phyloP scores from a whole-genome alignment of 176 grass and related monocot species.

The Carex cristatella region DNA sequence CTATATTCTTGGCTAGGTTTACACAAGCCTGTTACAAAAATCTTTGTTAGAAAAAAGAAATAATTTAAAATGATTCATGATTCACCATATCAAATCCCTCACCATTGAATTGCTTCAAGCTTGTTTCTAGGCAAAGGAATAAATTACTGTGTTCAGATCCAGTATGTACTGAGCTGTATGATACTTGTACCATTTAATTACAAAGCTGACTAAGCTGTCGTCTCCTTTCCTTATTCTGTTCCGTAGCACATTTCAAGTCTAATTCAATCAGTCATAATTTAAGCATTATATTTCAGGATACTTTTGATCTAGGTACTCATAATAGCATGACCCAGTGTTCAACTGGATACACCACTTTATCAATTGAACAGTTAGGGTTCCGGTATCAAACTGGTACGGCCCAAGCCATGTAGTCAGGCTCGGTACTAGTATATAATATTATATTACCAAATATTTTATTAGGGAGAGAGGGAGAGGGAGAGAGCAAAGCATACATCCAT shows the following conservation, averaged over 20 bases:
- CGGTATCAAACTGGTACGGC: background rate
- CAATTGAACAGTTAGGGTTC: background rate
- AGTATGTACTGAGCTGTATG: background rate
- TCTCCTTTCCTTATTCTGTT: background rate
- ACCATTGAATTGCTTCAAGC: background rate
- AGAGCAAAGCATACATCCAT: slow-evolving; percentile 69
- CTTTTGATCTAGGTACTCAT: background rate
- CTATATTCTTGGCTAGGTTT: slow-evolving; percentile 76
- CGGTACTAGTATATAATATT: background rate
- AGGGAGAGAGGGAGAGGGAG: background rate
- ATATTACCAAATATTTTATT: background rate
- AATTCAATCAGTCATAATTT: background rate
- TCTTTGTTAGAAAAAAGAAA: slow-evolving; percentile 18
- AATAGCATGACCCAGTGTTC: slow-evolving; percentile 6
- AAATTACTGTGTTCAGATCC: background rate
- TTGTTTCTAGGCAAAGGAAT: background rate
- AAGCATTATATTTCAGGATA: background rate
- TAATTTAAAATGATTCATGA: background rate
- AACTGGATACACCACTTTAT: background rate
- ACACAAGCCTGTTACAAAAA: slow-evolving; percentile 63
- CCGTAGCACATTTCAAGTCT: background rate
- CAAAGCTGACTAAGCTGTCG: background rate
- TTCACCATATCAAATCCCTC: background rate
- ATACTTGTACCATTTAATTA: background rate
- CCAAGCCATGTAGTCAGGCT: background rate